Conservation (phyloP, 345 rosid genomes). For the Eucalyptus camaldulensis region DNA sequence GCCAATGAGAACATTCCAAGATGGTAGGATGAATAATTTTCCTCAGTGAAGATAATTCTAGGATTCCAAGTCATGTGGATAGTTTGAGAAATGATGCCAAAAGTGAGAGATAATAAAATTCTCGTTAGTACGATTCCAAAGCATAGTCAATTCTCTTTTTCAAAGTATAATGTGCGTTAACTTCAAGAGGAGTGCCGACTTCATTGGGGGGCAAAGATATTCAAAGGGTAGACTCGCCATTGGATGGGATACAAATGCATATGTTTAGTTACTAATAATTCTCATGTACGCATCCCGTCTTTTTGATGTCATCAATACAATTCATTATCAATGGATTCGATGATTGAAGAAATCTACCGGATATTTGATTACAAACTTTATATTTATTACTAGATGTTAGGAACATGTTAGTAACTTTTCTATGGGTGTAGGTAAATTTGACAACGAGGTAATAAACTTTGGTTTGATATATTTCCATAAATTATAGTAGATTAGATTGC, state of each 20-base stretch:
- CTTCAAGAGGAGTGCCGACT: background rate
- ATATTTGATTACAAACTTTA: background rate
- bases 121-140: background rate
- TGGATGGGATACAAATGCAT: background rate
- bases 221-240: background rate
- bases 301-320: background rate
- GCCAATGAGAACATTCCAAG: background rate
- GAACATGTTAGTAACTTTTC: background rate
- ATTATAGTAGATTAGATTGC: background rate
- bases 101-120: background rate
- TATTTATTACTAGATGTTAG: background rate
- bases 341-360: background rate
- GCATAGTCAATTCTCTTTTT: background rate
- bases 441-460: background rate
- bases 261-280: background rate
- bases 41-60: background rate
- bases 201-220: background rate
- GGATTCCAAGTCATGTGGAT: background rate
- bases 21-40: background rate
- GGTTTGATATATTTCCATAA: background rate
- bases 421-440: background rate
- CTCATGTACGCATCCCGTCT: no score
- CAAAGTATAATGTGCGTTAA: background rate
- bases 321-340: background rate
- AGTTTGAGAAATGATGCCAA: background rate